Evolutionary conservation across 805 yeast genomes (phyloP), one percentile per base, ranked within the genome.

Genomic region (Wilhelminamyces savonicus): DNA sequence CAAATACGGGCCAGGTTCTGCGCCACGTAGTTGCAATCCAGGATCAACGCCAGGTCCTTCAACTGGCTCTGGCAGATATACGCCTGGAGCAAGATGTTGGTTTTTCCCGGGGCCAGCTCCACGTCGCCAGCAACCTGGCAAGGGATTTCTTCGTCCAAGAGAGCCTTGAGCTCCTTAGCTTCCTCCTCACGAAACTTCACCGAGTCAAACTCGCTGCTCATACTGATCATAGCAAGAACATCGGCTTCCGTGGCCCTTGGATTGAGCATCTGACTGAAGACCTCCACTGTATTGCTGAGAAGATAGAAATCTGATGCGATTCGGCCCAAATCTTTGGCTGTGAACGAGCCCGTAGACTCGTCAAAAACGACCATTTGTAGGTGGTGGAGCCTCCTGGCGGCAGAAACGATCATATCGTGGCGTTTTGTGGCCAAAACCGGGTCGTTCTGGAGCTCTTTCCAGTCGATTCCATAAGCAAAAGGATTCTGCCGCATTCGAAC

Each of bases 401-500:
- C 94, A 0, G 67, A 65, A 3, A 77, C 61, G 18, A 92, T 74
- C 81, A 94, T 74, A 25, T 74, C 75, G 14, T 90, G 66, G 37
- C 98, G 62, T 41, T 80, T 69, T 22, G 76, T 80, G 28, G 79
- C 76, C 22, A 92, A 61, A 41, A 77, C 69, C 0, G 95, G 95
- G 53, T 92, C 99, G 13, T 79, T 79, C 15, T 76, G 74, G 2
- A 94, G 50, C 40, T 86, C 95, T 39, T 74, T 74, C 92, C 95
- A 87, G 26, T 76, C 85, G 27, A 94, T 75, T 16, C 95, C 98
- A 49, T 92, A 92, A 0, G 82, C 80, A 50, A 87, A 79, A 2
- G 99, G 98, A 40, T 87, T 90, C 49, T 86, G 83, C 35, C 82
- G 76, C 98, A 92, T 92, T 34, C 99, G 66, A 3, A 90, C 97